A percentile compares a stretch with the other conserved stretches of the same genome.
Conservation (phyloP, 2,329 filamentous ascomycete genomes). For the Rhynchosporium agropyri region DNA sequence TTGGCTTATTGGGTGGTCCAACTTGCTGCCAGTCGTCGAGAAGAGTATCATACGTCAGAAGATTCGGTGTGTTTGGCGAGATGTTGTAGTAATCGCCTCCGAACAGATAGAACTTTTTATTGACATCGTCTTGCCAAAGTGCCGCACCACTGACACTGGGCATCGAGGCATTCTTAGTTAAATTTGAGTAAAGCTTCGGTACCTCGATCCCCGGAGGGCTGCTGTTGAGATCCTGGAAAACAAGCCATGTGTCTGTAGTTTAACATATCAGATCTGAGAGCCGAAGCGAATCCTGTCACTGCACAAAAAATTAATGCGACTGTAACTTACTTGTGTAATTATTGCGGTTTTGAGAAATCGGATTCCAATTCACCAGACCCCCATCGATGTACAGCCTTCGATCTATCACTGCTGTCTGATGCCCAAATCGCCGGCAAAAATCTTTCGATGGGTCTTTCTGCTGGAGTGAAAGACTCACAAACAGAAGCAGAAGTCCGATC, state of each 20-base stretch:
- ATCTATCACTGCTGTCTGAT: constrained; percentile 63
- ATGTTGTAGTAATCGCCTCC: constrained; percentile 56
- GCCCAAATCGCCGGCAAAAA: constrained; percentile 58
- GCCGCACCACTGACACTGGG: constrained; percentile 53
- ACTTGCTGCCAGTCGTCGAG: constrained; percentile 58
- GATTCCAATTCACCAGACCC: constrained; percentile 58
- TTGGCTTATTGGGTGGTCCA: constrained; percentile 43
- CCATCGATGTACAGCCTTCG: constrained; percentile 64
- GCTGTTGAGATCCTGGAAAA: constrained; percentile 59
- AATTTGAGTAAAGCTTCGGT: constrained; percentile 58
- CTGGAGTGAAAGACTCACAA: constrained; percentile 36
- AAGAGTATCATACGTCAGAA: constrained; percentile 61
- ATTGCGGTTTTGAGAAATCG: constrained; percentile 49
- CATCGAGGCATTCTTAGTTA: constrained; percentile 61
- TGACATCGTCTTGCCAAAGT: constrained; percentile 63
- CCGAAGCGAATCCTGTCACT: too few species aligned
- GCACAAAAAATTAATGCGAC: not conserved
- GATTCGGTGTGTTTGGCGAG: constrained; percentile 50
- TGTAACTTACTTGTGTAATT: constrained; percentile 59
- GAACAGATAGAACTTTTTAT: constrained; percentile 65
- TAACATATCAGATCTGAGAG: not conserved
- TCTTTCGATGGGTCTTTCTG: constrained; percentile 55
- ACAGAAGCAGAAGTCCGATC: constrained; percentile 24
- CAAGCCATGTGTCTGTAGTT: constrained; percentile 53
- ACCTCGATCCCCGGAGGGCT: constrained; percentile 44